These are phyloP conservation scores for Cladobotryum protrusum DNA, from an alignment of 2,329 filamentous ascomycete genomes.

Conservation along the genomic window DNA sequence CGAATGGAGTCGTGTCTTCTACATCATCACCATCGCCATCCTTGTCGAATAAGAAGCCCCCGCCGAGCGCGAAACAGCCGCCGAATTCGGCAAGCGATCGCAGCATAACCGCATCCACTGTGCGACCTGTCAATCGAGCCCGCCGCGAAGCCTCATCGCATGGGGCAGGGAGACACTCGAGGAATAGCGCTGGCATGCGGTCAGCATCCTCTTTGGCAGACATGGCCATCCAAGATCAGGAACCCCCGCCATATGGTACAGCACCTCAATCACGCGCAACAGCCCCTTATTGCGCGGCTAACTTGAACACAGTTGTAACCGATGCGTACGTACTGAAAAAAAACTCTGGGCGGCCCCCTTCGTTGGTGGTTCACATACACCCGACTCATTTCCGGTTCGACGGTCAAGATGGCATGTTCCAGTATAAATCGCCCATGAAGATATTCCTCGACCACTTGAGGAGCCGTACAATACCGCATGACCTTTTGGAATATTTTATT, in stretches of 20 bases:
- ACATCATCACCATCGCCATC: constrained; percentile 55
- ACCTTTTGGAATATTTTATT: constrained; percentile 74
- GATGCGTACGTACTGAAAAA: constrained; percentile 77
- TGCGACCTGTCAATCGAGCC: constrained; percentile 49
- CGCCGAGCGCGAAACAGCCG: constrained; percentile 36
- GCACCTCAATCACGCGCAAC: background rate
- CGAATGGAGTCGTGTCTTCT: constrained; percentile 53
- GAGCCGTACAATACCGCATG: constrained; percentile 75
- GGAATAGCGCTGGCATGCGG: constrained; percentile 44
- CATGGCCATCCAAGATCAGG: constrained; percentile 29
- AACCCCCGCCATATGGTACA: constrained; percentile 49
- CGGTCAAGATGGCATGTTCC: constrained; percentile 85
- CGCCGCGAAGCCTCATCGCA: constrained; percentile 51
- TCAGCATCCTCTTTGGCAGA: constrained; percentile 45
- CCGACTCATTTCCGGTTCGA: constrained; percentile 86
- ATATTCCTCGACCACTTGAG: constrained; percentile 71
- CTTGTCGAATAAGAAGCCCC: constrained; percentile 50
- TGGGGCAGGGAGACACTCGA: constrained; percentile 40
- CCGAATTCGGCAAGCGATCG: constrained; percentile 30
- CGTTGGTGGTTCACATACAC: constrained; percentile 80
- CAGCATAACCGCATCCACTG: constrained; percentile 33
- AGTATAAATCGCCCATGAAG: constrained; percentile 88
- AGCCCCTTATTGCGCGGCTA: constrained; percentile 13
- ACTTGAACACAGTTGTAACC: constrained; percentile 54
- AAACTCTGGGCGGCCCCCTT: constrained; percentile 68